phyloP scores from a whole-genome alignment of 2,329 filamentous ascomycete genomes.

The Botrytis squamosa region DNA sequence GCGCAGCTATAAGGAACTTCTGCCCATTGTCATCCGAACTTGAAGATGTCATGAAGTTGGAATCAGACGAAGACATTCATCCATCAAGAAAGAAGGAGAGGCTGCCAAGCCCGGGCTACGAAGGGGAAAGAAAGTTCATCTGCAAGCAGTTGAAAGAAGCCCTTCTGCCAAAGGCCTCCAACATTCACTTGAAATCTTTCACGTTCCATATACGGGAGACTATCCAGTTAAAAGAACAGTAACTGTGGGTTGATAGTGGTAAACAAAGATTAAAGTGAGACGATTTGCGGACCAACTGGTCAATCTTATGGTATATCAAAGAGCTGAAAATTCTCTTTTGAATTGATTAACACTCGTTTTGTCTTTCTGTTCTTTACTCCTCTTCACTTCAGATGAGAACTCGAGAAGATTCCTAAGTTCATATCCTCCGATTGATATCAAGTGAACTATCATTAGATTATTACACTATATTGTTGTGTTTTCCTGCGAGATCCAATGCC shows the following conservation, averaged over 20 bases:
- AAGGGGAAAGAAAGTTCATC: accelerated
- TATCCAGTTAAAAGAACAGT: no score
- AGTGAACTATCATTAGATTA: not conserved
- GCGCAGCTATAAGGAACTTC: not conserved
- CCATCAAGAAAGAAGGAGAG: not conserved
- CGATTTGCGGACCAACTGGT: not conserved
- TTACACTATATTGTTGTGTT: not conserved
- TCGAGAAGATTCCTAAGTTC: not conserved
- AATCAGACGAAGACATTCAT: not conserved
- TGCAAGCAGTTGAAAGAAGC: not conserved
- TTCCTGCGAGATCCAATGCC: not conserved
- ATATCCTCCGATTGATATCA: not conserved
- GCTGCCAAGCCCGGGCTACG: no score
- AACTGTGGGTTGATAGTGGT: not conserved
- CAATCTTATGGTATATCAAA: not conserved
- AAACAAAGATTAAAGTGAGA: not conserved
- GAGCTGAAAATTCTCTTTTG: not conserved
- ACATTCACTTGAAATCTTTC: not conserved
- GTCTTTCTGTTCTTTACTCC: not conserved
- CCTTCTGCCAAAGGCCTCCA: not conserved
- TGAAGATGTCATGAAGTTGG: not conserved
- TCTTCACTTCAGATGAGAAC: not conserved
- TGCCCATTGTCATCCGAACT: not conserved
- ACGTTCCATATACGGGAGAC: not conserved
- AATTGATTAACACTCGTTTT: not conserved